Conservation (phyloP, 2,329 filamentous ascomycete species). For the Mollisiaceae sp. region DNA sequence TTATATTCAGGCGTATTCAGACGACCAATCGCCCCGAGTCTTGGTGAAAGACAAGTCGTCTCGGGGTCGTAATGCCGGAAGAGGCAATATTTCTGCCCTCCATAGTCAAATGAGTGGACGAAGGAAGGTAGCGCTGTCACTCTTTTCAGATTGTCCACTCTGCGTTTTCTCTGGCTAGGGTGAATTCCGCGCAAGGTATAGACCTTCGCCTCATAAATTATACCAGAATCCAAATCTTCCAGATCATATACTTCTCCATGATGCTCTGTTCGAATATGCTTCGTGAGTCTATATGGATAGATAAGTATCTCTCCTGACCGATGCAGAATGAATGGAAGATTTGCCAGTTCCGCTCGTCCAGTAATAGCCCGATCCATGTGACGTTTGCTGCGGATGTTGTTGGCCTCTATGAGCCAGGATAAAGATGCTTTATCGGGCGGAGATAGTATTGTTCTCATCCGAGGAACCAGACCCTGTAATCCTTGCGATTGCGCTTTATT, state of each 20-base stretch:
- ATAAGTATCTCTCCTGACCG: not conserved
- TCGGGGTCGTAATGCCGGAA: not conserved
- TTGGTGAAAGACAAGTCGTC: not conserved
- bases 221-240: not conserved
- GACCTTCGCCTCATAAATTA: not conserved
- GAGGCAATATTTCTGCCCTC: not conserved
- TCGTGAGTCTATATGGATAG: not conserved
- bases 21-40: not conserved
- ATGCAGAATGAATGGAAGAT: not conserved
- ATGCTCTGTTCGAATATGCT: not conserved
- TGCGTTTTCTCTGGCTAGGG: not conserved
- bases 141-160: not conserved
- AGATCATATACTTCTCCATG: not conserved
- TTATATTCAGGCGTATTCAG: not conserved
- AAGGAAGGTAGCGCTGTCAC: not conserved
- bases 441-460: too few relatives aligned
- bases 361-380: not conserved
- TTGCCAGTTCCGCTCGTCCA: not conserved
- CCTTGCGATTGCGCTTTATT: too few relatives aligned
- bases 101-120: not conserved
- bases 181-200: not conserved
- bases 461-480: too few relatives aligned
- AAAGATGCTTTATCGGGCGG: too few relatives aligned
- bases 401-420: not conserved
- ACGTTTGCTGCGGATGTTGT: not conserved